Evolutionary conservation across 1,284 basidiomycete species (phyloP).

Genomic region (Farysia itapuensis): DNA sequence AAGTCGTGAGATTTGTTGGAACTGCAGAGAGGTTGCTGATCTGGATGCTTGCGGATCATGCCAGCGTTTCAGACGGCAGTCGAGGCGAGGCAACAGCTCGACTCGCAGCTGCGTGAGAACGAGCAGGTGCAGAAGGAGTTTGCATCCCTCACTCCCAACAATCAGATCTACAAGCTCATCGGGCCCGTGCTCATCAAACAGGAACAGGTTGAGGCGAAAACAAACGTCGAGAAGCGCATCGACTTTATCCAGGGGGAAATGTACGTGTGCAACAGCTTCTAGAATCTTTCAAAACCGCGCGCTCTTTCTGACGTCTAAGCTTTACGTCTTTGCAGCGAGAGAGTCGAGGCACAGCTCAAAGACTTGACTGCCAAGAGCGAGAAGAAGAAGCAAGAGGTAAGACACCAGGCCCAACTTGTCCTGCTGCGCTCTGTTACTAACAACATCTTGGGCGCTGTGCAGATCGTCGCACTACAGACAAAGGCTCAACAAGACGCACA

Average conservation of each 20-base stretch:
- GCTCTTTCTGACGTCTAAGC: neutral
- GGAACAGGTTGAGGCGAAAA: slow-evolving; percentile 82
- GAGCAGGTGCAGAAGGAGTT: slow-evolving; percentile 94
- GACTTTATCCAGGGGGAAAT: slow-evolving; percentile 89
- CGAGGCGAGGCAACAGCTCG: slow-evolving; percentile 49
- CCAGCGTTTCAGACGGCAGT: slow-evolving; percentile 43
- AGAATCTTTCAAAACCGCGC: neutral
- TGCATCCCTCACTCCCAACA: slow-evolving; percentile 71
- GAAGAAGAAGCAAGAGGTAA: slow-evolving; percentile 45
- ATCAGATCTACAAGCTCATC: slow-evolving; percentile 86
- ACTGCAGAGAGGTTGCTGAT: no score
- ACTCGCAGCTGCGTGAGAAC: slow-evolving; percentile 82
- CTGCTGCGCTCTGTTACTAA: neutral
- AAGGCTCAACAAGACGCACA: slow-evolving; percentile 28
- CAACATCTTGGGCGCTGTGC: neutral
- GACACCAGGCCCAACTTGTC: neutral
- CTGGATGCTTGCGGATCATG: no score
- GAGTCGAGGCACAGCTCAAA: slow-evolving; percentile 41
- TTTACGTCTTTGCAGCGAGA: slow-evolving; percentile 13
- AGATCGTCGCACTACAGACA: slow-evolving; percentile 42
- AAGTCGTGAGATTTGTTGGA: no score
- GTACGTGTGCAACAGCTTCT: slow-evolving; percentile 64
- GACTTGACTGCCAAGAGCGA: slow-evolving; percentile 40
- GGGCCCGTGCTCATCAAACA: slow-evolving; percentile 89
- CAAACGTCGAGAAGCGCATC: slow-evolving; percentile 85